These are phyloP conservation scores for Abrus precatorius DNA, from an alignment of 306 rosid species.

Conservation along the genomic window DNA sequence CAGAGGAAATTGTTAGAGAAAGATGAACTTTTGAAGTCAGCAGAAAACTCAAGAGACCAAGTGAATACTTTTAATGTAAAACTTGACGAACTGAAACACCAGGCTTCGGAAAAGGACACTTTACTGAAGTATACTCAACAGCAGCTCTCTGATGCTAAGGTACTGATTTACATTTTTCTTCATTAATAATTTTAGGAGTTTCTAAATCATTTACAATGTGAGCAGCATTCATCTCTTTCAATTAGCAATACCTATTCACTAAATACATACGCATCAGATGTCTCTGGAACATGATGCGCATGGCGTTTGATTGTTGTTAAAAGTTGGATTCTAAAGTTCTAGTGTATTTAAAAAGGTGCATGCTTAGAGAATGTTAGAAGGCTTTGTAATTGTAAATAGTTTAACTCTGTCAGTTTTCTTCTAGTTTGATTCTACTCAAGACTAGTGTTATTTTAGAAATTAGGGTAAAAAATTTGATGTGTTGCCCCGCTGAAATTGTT, in stretches of 20 bases:
- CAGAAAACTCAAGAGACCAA: conserved; percentile 73
- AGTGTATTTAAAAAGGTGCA: conserved; percentile 1
- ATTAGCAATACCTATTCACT: conserved; percentile 2
- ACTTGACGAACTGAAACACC: conserved; percentile 72
- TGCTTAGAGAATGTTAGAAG: conserved; percentile 3
- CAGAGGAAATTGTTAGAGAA: conserved; percentile 73
- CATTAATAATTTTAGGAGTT: conserved; percentile 35
- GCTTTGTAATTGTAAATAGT: conserved; percentile 4
- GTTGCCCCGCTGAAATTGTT: conserved; percentile 12
- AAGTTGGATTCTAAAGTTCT: conserved; percentile 32
- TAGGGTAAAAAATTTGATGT: background rate
- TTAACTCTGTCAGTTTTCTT: conserved; percentile 16
- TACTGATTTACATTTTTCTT: conserved; percentile 33
- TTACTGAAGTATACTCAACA: conserved; percentile 69
- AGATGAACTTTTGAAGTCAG: conserved; percentile 81
- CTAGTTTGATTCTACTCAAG: conserved; percentile 22
- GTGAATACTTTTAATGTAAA: conserved; percentile 59
- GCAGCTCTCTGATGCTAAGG: conserved; percentile 91
- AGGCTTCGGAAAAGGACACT: conserved; percentile 75
- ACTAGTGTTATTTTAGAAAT: conserved; percentile 17
- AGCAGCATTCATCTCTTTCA: conserved; percentile 11
- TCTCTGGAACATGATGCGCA: conserved; percentile 11
- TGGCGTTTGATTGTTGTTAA: conserved; percentile 26
- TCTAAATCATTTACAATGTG: conserved; percentile 1
- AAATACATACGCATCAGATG: conserved; percentile 16